Percentiles rank a stretch among this genome's conserved stretches.
Evolutionary conservation across 306 rosid genomes (phyloP).

Genomic region (Medicago arabica): DNA sequence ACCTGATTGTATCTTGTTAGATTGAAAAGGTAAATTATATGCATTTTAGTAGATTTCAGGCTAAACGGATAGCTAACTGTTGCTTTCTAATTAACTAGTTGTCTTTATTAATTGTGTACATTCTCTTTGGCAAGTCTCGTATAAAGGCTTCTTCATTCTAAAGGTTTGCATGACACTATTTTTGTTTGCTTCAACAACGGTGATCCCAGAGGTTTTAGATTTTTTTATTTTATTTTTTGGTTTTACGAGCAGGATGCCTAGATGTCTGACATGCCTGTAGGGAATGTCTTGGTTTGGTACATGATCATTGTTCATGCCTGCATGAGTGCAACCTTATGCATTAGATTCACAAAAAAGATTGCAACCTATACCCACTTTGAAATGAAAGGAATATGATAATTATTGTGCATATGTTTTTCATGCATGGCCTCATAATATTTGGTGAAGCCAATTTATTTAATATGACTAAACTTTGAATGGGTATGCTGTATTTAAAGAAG

Average conservation of each 20-base stretch:
- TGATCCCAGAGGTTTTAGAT: too few relatives aligned
- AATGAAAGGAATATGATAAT: neutral
- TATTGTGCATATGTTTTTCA: slow-evolving; percentile 15
- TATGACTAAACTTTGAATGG: neutral
- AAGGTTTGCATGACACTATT: too few relatives aligned
- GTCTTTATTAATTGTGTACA: neutral
- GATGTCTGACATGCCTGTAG: neutral
- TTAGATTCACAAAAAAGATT: too few relatives aligned
- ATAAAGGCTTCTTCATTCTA: too few relatives aligned
- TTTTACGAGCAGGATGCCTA: neutral
- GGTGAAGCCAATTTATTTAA: slow-evolving; percentile 9
- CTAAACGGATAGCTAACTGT: neutral
- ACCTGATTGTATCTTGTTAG: neutral
- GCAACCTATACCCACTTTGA: too few relatives aligned
- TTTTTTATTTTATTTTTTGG: too few relatives aligned
- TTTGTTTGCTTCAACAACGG: too few relatives aligned
- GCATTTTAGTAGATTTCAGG: neutral
- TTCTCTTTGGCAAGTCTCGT: too few relatives aligned
- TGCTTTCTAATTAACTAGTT: neutral
- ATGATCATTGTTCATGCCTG: too few relatives aligned
- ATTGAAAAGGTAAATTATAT: neutral
- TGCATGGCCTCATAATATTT: slow-evolving; percentile 7
- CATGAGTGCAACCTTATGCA: too few relatives aligned
- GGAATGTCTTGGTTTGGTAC: neutral
- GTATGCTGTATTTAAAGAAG: neutral